phyloP scores from a whole-genome alignment of 2,329 filamentous ascomycete species.

The Dothistroma pini region DNA sequence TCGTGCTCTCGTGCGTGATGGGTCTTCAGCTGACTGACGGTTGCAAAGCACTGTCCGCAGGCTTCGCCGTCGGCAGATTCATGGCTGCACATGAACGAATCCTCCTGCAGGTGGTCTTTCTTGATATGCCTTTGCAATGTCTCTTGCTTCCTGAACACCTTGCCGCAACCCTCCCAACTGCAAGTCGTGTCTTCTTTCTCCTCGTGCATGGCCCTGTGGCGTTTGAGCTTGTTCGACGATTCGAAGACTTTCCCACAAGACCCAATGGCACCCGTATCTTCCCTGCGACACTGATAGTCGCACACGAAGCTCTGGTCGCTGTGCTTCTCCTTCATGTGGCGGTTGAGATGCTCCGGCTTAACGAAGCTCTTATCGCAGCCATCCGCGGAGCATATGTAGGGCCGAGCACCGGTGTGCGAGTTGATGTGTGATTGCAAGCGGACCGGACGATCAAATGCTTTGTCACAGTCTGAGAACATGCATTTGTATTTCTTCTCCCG shows the following conservation, averaged over 20 bases:
- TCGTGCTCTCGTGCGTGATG: conserved; percentile 68
- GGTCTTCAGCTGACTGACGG: conserved; percentile 63
- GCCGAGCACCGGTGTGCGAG: conserved; percentile 80
- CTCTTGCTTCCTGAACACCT: conserved; percentile 83
- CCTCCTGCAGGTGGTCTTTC: conserved; percentile 67
- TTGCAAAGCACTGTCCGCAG: conserved; percentile 71
- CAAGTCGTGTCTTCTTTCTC: conserved; percentile 57
- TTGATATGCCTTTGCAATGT: conserved; percentile 81
- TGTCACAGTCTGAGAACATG: conserved; percentile 68
- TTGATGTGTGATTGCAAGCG: conserved; percentile 75
- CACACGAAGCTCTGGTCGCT: conserved; percentile 69
- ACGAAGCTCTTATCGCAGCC: conserved; percentile 81
- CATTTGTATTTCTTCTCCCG: conserved; percentile 73
- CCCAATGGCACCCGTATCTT: conserved; percentile 33
- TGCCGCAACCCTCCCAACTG: conserved; percentile 62
- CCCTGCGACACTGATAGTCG: conserved; percentile 43
- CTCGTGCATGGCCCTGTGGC: conserved; percentile 75
- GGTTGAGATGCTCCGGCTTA: conserved; percentile 78
- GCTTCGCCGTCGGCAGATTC: conserved; percentile 47
- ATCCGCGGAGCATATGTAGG: conserved; percentile 66
- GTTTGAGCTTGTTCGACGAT: conserved; percentile 70
- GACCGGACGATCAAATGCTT: conserved; percentile 83
- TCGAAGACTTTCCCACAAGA: conserved; percentile 78
- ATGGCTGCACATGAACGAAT: conserved; percentile 67
- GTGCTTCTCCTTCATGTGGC: conserved; percentile 81